These are phyloP conservation scores for Cunninghamia lanceolata DNA, from an alignment of 75 land plant species.

Conservation along the genomic window DNA sequence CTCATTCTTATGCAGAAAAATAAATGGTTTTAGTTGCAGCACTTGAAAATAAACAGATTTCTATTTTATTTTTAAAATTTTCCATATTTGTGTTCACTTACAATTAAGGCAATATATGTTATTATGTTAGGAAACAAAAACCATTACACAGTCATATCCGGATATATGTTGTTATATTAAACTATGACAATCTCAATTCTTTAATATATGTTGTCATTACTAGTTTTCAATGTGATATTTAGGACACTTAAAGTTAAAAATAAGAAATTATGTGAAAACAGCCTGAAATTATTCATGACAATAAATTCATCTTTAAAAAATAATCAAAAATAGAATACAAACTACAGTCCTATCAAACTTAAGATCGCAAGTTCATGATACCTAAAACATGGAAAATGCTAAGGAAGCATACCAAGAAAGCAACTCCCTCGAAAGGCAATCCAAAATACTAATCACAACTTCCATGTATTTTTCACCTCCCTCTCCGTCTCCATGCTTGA, in stretches of 20 bases:
- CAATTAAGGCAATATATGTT: neutral
- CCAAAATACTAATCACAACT: constrained; percentile 22
- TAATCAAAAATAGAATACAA: neutral
- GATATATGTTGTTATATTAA: too few relatives aligned
- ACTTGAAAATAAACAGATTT: neutral
- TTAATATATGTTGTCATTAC: neutral
- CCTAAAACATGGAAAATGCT: neutral
- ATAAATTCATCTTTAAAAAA: neutral
- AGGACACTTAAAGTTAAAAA: neutral
- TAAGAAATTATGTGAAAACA: neutral
- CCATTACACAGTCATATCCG: too few relatives aligned
- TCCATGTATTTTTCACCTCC: constrained; percentile 13
- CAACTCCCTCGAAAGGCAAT: constrained; percentile 39
- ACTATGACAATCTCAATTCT: too few relatives aligned
- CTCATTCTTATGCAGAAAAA: neutral
- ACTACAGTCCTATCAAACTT: neutral
- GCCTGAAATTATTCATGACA: neutral
- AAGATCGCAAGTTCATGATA: neutral
- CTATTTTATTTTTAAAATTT: neutral
- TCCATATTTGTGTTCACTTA: neutral
- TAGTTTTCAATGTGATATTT: neutral
- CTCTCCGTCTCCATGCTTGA: constrained; percentile 13
- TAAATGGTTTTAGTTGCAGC: neutral
- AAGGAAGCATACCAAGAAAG: constrained; percentile 43
- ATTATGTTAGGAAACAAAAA: too few relatives aligned